These are phyloP conservation scores for Mycena polygramma DNA, from an alignment of 768 basidiomycete genomes.

Conservation along the genomic window DNA sequence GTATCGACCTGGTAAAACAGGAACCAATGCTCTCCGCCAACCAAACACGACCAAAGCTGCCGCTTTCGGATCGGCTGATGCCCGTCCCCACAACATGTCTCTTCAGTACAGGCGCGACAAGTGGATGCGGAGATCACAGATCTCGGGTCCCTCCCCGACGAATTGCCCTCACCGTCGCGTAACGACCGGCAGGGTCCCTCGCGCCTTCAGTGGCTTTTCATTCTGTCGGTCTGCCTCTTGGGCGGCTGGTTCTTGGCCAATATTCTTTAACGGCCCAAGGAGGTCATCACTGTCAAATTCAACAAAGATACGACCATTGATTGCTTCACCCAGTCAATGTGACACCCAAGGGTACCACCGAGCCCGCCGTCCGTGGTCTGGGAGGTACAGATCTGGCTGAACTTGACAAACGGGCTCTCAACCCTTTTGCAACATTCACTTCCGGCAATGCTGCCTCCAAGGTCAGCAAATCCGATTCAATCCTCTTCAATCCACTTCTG, in stretches of 20 bases:
- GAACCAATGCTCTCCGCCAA: too few relatives aligned
- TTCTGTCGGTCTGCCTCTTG: constrained; percentile 5
- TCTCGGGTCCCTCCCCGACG: too few relatives aligned
- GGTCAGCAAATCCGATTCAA: constrained; percentile 10
- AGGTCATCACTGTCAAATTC: constrained; percentile 9
- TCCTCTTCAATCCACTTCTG: too few relatives aligned
- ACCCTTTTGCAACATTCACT: constrained; percentile 9
- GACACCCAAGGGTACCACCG: not conserved
- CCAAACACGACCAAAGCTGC: too few relatives aligned
- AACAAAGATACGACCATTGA: constrained; percentile 14
- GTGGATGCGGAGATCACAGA: too few relatives aligned
- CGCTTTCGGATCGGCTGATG: too few relatives aligned
- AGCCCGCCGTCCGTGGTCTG: not conserved
- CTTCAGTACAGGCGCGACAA: too few relatives aligned
- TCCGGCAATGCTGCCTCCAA: constrained; percentile 14
- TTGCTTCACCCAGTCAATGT: not conserved
- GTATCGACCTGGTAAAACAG: too few relatives aligned
- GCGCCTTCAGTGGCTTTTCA: constrained; percentile 7
- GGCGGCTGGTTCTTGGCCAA: constrained; percentile 11
- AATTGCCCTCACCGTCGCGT: too few relatives aligned
- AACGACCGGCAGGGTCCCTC: too few relatives aligned
- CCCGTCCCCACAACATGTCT: too few relatives aligned
- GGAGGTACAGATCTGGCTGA: not conserved
- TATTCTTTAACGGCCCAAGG: constrained; percentile 7
- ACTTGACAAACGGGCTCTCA: not conserved